Evolutionary conservation across 768 basidiomycete genomes (phyloP).

Genomic region (Daedaleopsis sinensis): DNA sequence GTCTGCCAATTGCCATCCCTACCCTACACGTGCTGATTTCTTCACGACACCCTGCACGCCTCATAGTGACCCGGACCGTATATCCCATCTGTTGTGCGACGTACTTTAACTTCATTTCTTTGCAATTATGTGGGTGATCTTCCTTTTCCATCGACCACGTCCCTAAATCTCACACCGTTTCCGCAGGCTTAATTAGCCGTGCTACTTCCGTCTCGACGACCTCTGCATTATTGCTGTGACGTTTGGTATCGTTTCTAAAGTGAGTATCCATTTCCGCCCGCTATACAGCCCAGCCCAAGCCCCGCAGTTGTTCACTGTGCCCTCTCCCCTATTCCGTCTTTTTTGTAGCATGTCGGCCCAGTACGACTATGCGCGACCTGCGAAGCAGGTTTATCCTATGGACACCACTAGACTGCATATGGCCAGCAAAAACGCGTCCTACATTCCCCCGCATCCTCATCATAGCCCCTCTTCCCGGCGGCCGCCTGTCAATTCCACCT

Average conservation of each 20-base stretch:
- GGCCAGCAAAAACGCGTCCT: slow-evolving; percentile 7
- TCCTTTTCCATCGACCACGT: slow-evolving; percentile 1
- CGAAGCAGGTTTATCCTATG: slow-evolving; percentile 10
- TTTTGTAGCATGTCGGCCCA: slow-evolving; percentile 19
- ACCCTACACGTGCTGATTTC: slow-evolving; percentile 28
- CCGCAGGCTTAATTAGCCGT: slow-evolving; percentile 18
- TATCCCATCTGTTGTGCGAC: slow-evolving; percentile 2
- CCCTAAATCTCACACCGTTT: slow-evolving; percentile 6
- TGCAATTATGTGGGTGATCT: slow-evolving; percentile 20
- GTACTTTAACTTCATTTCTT: slow-evolving; percentile 19
- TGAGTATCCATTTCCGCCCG: not conserved
- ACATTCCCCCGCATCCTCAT: not conserved
- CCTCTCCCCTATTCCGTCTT: not conserved
- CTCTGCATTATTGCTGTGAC: slow-evolving; percentile 10
- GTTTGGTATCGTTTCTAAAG: slow-evolving; percentile 1
- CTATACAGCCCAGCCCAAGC: not conserved
- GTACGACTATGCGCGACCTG: slow-evolving; percentile 19
- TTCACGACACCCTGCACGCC: slow-evolving; percentile 22
- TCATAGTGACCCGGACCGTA: not conserved
- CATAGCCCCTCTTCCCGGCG: slow-evolving; percentile 7
- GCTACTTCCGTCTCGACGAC: slow-evolving; percentile 17
- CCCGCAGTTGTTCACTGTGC: not conserved
- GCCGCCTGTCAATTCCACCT: slow-evolving; percentile 9
- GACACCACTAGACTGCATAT: slow-evolving; percentile 10
- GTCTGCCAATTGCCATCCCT: slow-evolving; percentile 20